Conservation (phyloP, 345 rosid species). For the Alliaria petiolata region DNA sequence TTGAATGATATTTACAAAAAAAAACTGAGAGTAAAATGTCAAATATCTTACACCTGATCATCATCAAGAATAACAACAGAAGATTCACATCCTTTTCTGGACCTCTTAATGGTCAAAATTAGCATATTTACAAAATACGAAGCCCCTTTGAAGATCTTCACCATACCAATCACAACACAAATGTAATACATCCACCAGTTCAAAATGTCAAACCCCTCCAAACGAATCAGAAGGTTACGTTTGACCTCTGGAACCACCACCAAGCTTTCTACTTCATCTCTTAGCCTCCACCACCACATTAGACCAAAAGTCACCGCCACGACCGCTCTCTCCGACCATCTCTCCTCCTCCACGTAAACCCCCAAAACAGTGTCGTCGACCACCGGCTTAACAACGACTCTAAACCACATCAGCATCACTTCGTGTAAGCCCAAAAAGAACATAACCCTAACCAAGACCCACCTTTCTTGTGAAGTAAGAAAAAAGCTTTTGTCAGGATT, state of each 20-base stretch:
- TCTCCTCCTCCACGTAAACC: constrained; percentile 37
- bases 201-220: constrained; percentile 38
- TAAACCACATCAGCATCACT: constrained; percentile 54
- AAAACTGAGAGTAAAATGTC: not conserved
- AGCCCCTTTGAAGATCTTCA: constrained; percentile 44
- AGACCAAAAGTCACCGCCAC: constrained; percentile 49
- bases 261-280: constrained; percentile 64
- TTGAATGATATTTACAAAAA: not conserved
- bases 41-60: constrained; percentile 26
- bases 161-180: constrained; percentile 58
- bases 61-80: not conserved
- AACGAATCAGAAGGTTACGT: constrained; percentile 29
- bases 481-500: not conserved
- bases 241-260: constrained; percentile 45
- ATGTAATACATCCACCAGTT: constrained; percentile 74
- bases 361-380: constrained; percentile 61
- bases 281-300: constrained; percentile 81
- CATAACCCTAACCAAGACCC: constrained; percentile 43
- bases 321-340: constrained; percentile 43
- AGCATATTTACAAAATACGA: constrained; percentile 34
- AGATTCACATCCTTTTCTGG: constrained; percentile 16
- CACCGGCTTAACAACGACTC: constrained; percentile 63
- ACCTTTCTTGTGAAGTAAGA: constrained; percentile 30
- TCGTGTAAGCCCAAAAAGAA: constrained; percentile 79
- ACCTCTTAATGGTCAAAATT: constrained; percentile 29